Evolutionary conservation across 139 green algal genomes (phyloP).

Genomic region (Tetratostichococcus sp.): DNA sequence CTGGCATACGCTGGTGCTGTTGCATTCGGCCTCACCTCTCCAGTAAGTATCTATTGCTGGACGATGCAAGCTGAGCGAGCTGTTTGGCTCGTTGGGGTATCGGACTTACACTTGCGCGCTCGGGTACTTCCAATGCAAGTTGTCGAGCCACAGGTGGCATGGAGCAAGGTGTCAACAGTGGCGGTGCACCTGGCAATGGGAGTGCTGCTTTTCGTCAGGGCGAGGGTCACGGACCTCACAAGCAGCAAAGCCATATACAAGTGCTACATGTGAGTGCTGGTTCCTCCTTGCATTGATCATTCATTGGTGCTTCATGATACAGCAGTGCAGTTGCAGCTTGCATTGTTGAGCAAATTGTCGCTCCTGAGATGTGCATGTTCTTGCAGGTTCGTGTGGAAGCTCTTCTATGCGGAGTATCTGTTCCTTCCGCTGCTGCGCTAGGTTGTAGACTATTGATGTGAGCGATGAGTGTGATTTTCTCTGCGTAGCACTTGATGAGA

Average conservation of each 20-base stretch:
- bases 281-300: not conserved
- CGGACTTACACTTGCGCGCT: too few species aligned
- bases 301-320: too few species aligned
- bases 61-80: too few species aligned
- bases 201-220: conserved; percentile 36
- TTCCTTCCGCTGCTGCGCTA: conserved; percentile 76
- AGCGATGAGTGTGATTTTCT: too few species aligned
- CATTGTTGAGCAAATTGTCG: too few species aligned
- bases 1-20: conserved; percentile 68
- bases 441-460: not conserved
- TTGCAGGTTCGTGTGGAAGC: conserved; percentile 76
- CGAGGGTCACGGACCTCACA: conserved; percentile 44
- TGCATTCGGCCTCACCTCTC: conserved; percentile 30
- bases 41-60: conserved; percentile 9
- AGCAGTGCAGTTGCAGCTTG: too few species aligned
- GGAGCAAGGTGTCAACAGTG: conserved; percentile 39
- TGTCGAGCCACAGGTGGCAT: conserved; percentile 28
- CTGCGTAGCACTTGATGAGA: too few species aligned
- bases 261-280: conserved; percentile 42
- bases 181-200: conserved; percentile 36
- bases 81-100: too few species aligned
- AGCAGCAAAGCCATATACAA: conserved; percentile 23
- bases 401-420: conserved; percentile 92
- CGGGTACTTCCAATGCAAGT: too few species aligned
- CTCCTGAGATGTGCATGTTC: not conserved